Evolutionary conservation across 305 asterid genomes (phyloP).

Genomic region (Fraxinus sp.): DNA sequence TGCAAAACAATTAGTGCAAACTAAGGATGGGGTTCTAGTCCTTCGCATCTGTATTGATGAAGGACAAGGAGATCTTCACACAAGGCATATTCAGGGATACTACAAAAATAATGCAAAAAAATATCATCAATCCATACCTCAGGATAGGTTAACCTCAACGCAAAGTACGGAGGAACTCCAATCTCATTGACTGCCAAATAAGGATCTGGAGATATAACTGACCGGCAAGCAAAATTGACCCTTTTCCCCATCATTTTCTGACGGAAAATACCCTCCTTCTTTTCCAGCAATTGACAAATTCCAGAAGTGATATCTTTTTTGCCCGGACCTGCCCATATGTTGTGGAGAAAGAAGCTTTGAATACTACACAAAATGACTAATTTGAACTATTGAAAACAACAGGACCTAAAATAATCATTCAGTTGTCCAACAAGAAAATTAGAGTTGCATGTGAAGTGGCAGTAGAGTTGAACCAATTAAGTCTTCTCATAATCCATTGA

Average conservation of each 20-base stretch:
- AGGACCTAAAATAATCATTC: neutral
- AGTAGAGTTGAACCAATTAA: neutral
- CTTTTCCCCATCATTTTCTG: constrained; percentile 99
- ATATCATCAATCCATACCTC: constrained; percentile 55
- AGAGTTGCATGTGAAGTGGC: constrained; percentile 16
- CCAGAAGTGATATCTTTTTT: constrained; percentile 57
- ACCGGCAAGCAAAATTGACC: constrained; percentile 91
- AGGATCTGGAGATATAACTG: constrained; percentile 98
- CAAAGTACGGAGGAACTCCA: constrained; percentile 96
- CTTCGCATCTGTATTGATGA: neutral
- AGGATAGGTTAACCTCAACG: constrained; percentile 85
- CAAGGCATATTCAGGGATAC: constrained; percentile 3
- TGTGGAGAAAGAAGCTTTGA: constrained; percentile 19
- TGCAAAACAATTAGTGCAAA: neutral
- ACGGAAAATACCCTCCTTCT: constrained; percentile 96
- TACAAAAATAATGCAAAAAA: constrained; percentile 17
- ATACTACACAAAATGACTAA: neutral
- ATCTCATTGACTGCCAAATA: constrained; percentile 92
- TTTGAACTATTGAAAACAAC: neutral
- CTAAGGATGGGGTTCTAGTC: neutral
- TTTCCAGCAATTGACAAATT: constrained; percentile 78
- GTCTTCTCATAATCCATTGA: neutral
- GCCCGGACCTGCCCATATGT: constrained; percentile 48
- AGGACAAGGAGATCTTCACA: neutral
- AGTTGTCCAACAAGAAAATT: constrained; percentile 9